Evolutionary conservation across 1,139 yeast genomes (phyloP).

Genomic region (Sugiyamaella japonica): DNA sequence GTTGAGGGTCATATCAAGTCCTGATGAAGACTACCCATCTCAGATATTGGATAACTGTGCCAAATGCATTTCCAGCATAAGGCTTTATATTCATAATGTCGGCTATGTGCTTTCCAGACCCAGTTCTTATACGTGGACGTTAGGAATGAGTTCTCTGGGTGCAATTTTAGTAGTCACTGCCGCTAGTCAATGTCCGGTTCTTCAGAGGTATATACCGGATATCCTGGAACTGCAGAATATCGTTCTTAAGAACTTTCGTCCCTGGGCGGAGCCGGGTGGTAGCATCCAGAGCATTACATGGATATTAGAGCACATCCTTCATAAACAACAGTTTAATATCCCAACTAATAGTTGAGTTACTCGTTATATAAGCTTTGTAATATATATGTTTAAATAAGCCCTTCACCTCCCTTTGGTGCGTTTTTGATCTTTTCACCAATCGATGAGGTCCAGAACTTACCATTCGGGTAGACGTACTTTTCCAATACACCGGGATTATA

Average conservation of each 20-base stretch:
- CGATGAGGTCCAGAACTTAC: conserved; percentile 39
- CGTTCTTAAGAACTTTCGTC: conserved; percentile 16
- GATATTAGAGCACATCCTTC: conserved; percentile 16
- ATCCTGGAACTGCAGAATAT: conserved; percentile 17
- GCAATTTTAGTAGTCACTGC: conserved; percentile 24
- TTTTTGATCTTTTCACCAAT: conserved; percentile 25
- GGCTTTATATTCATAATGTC: conserved; percentile 22
- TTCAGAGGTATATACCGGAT: conserved; percentile 18
- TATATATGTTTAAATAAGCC: conserved; percentile 14
- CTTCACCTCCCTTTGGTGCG: conserved; percentile 31
- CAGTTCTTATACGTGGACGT: conserved; percentile 27
- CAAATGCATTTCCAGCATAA: conserved; percentile 23
- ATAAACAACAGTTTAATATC: conserved; percentile 12
- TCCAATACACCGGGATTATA: conserved; percentile 36
- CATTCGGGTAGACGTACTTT: conserved; percentile 38
- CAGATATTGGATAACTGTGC: conserved; percentile 20
- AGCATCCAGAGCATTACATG: conserved; percentile 13
- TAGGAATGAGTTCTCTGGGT: conserved; percentile 23
- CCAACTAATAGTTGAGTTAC: not conserved
- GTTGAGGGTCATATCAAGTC: conserved; percentile 17
- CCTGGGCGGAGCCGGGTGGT: conserved; percentile 15
- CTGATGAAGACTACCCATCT: conserved; percentile 13
- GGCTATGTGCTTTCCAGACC: conserved; percentile 21
- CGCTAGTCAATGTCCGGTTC: conserved; percentile 17
- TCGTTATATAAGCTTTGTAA: not conserved